Conservation (phyloP, 108 stramenopile genomes). For the Discostella stelligeroides region DNA sequence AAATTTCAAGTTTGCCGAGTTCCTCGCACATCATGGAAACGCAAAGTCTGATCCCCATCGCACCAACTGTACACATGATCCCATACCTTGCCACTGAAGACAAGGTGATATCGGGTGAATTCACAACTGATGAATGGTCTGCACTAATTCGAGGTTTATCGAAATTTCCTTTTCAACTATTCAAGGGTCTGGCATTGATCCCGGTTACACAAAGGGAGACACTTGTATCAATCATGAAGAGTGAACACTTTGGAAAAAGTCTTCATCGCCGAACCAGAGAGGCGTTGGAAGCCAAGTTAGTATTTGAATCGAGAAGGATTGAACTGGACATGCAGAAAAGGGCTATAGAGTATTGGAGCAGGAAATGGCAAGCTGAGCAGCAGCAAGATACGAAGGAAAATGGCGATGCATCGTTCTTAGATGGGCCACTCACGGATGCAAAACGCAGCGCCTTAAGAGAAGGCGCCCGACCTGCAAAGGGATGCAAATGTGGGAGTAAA, state of each 20-base stretch:
- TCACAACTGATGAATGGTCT: conserved; percentile 29
- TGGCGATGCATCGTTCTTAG: conserved; percentile 19
- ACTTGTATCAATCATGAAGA: conserved; percentile 11
- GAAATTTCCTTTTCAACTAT: conserved; percentile 16
- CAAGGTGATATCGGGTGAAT: conserved; percentile 31
- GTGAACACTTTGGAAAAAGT: background rate
- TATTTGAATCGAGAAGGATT: conserved; percentile 21
- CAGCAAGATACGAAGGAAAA: conserved; percentile 14
- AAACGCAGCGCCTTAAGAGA: conserved; percentile 55
- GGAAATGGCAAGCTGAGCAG: conserved; percentile 24
- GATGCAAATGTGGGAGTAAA: conserved; percentile 66
- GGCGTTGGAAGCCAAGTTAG: conserved; percentile 31
- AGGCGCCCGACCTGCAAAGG: conserved; percentile 59
- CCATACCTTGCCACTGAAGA: conserved; percentile 23
- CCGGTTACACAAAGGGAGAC: conserved; percentile 23
- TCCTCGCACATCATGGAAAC: too few relatives aligned
- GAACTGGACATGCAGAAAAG: conserved; percentile 17
- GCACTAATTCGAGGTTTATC: conserved; percentile 22
- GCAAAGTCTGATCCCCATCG: too few relatives aligned
- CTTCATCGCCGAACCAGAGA: conserved; percentile 23
- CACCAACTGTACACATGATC: background rate
- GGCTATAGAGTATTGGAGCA: conserved; percentile 35
- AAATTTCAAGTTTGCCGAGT: background rate
- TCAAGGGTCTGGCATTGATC: conserved; percentile 36
- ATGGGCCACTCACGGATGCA: conserved; percentile 60